Percentiles rank a stretch among this genome's conserved stretches.
Conservation (phyloP, 768 basidiomycete species). For the Sutorius australiensis region DNA sequence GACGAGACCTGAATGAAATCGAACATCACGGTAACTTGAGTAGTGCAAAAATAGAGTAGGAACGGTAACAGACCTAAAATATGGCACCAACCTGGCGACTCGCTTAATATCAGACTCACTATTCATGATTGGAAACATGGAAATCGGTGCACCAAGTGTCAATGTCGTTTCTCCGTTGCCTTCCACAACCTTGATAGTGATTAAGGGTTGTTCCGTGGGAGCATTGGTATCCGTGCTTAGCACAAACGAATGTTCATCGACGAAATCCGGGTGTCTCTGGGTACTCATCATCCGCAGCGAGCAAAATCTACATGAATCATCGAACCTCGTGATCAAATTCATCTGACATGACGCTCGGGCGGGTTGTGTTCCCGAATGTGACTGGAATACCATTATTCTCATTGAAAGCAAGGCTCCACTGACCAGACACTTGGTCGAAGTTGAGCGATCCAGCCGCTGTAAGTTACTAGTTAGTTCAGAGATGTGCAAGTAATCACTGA, state of each 20-base stretch:
- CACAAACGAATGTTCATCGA: not conserved
- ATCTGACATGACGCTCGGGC: not conserved
- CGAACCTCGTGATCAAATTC: constrained; percentile 2
- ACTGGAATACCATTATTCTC: not conserved
- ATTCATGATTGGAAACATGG: not conserved
- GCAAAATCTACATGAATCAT: not conserved
- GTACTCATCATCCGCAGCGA: not conserved
- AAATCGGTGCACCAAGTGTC: not conserved
- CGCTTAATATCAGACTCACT: not conserved
- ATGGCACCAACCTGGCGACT: not conserved
- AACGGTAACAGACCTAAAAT: constrained; percentile 1
- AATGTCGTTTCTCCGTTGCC: constrained; percentile 1
- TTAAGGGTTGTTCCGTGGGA: not conserved
- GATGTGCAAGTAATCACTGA: not conserved
- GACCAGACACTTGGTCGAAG: not conserved
- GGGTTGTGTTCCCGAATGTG: not conserved
- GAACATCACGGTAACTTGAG: not conserved
- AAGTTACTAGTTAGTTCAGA: not conserved
- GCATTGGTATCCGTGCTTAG: not conserved
- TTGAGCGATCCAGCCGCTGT: not conserved
- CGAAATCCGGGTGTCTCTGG: not conserved
- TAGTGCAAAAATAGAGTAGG: not conserved
- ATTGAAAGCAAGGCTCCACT: not conserved
- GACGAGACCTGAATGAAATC: not conserved
- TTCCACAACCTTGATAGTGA: constrained; percentile 4